A percentile compares a stretch with the other conserved stretches of the same genome.
phyloP scores from a whole-genome alignment of 129 eudicot species.

The Flaveria sonorensis region DNA sequence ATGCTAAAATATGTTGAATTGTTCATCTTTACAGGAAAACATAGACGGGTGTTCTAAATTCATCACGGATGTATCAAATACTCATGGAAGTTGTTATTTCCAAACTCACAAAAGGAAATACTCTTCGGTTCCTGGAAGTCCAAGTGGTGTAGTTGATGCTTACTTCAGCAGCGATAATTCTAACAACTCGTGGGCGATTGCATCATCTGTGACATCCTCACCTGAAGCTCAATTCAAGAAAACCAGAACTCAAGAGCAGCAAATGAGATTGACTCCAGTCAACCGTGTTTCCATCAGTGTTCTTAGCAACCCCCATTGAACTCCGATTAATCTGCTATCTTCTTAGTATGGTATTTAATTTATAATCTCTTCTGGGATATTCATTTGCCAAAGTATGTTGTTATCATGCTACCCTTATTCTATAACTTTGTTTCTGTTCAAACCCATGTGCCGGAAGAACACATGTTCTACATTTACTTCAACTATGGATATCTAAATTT shows the following conservation, averaged over 20 bases:
- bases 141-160: constrained; percentile 71
- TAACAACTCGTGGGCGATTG: constrained; percentile 59
- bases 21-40: constrained; percentile 53
- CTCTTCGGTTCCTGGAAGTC: constrained; percentile 57
- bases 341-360: constrained; percentile 47
- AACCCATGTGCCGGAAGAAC: constrained; percentile 54
- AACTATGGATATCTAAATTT: constrained; percentile 36
- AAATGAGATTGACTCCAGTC: constrained; percentile 66
- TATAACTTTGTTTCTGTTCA: constrained; percentile 48
- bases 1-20: constrained; percentile 17
- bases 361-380: constrained; percentile 32
- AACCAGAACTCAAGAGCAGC: constrained; percentile 67
- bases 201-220: constrained; percentile 58
- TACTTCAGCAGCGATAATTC: constrained; percentile 72
- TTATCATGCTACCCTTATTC: constrained; percentile 35
- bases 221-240: constrained; percentile 70
- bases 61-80: constrained; percentile 47
- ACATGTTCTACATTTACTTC: constrained; percentile 37
- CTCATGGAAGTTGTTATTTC: constrained; percentile 27
- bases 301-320: constrained; percentile 46
- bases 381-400: constrained; percentile 35
- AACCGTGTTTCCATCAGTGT: constrained; percentile 49
- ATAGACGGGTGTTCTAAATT: constrained; percentile 62
- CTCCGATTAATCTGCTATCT: constrained; percentile 33
- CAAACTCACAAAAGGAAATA: constrained; percentile 56